Evolutionary conservation across 441 rosid species (phyloP), one percentile per base, ranked within the genome.

Genomic region (Hura crepitans): DNA sequence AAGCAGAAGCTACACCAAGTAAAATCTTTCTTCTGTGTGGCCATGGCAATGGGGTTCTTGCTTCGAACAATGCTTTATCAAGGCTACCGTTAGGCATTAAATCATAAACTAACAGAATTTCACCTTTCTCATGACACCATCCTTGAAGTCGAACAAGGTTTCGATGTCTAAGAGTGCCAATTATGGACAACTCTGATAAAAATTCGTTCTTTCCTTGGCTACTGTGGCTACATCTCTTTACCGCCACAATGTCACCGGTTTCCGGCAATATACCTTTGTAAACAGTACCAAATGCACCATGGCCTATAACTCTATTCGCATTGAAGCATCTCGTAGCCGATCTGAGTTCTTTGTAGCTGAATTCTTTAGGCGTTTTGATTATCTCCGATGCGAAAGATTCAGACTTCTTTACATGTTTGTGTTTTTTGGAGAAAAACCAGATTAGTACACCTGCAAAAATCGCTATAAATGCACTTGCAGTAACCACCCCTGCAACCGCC

Each of bases 81-180:
- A 94, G 85, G 77, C 97, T 89, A 51, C 99, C 97, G 57, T 94
- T 94, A 1, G 94, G 89, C 99, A 94, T 94, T 61, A 92, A 65
- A 68, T 94, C 99, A 55, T 92, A 94, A 0, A 94, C 97, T 12
- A 94, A 64, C 1, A 92, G 72, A 75, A 94, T 94, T 62, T 94
- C 99, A 6, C 96, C 97, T 72, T 87, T 92, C 72, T 92, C 97
- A 62, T 87, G 87, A 67, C 99, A 94, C 86, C 92, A 94, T 15
- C 99, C 99, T 79, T 89, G 97, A 42, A 94, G 87, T 50, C 92
- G 83, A 23, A 95, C 89, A 17, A 95, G 96, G 72, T 95, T 95
- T 3, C 99, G 82, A 54, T 95, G 96, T 67, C 99, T 80, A 4
- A 95, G 89, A 15, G 88, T 84, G 31, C 97, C 97, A 65, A 95